phyloP scores from a whole-genome alignment of 2,329 filamentous ascomycete species.

The Hymenoscyphus fraxineus region DNA sequence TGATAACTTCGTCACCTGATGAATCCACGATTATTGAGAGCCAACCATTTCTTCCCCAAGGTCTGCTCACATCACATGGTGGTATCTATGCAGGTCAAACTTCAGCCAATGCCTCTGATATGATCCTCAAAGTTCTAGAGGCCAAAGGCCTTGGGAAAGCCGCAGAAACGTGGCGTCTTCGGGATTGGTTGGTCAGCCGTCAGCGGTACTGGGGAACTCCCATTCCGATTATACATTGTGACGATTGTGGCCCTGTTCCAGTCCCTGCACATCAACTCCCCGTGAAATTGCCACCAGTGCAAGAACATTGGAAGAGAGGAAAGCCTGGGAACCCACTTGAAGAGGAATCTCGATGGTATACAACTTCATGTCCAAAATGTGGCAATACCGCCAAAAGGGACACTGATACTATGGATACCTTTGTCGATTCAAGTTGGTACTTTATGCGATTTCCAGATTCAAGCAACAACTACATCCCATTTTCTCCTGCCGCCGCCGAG shows the following conservation, averaged over 20 bases:
- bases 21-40: constrained; percentile 43
- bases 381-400: constrained; percentile 68
- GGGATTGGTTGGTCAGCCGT: constrained; percentile 89
- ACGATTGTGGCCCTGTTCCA: constrained; percentile 70
- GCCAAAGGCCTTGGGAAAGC: constrained; percentile 52
- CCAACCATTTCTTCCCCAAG: constrained; percentile 61
- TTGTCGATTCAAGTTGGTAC: constrained; percentile 95
- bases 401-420: constrained; percentile 95
- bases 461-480: constrained; percentile 56
- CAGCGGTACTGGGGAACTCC: constrained; percentile 90
- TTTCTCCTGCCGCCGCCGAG: constrained; percentile 57
- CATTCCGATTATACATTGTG: constrained; percentile 83
- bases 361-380: constrained; percentile 73
- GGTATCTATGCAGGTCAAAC: constrained; percentile 60
- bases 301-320: constrained; percentile 63
- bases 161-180: constrained; percentile 73
- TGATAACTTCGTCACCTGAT: constrained; percentile 49
- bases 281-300: constrained; percentile 67
- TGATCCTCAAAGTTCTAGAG: constrained; percentile 56
- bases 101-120: constrained; percentile 58
- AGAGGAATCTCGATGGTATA: constrained; percentile 66
- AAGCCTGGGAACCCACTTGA: constrained; percentile 76
- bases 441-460: constrained; percentile 76
- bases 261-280: constrained; percentile 75
- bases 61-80: constrained; percentile 63